Conservation (phyloP, 176 grass and related monocot genomes). For the Ensete ventricosum region DNA sequence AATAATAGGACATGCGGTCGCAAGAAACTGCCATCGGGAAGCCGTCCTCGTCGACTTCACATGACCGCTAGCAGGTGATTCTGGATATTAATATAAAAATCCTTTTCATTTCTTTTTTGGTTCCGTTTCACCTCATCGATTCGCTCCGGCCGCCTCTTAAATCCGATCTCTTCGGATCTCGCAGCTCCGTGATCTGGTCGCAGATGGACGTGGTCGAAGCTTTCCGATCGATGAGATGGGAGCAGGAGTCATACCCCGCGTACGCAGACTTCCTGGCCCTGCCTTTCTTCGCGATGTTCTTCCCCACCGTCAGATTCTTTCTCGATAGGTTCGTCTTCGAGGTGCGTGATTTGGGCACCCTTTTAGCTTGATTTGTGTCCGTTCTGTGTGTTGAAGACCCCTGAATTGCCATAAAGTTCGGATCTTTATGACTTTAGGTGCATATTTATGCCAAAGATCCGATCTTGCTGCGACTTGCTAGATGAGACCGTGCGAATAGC, state of each 20-base stretch:
- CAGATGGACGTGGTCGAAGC: constrained; percentile 23
- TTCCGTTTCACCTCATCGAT: neutral
- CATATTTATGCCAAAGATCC: neutral
- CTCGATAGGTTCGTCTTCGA: constrained; percentile 71
- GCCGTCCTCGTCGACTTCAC: too few species aligned
- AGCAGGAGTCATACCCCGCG: constrained; percentile 47
- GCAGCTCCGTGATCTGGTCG: neutral
- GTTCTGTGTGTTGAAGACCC: neutral
- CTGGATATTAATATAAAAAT: neutral
- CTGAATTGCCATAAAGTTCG: neutral
- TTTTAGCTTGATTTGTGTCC: neutral
- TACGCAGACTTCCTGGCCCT: constrained; percentile 47
- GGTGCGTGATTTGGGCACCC: constrained; percentile 19
- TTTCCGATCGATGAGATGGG: constrained; percentile 36
- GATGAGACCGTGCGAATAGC: neutral
- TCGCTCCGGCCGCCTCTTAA: neutral
- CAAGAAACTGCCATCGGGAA: neutral
- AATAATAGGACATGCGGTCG: neutral
- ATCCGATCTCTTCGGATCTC: neutral
- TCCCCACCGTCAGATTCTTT: constrained; percentile 45
- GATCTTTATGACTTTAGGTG: neutral
- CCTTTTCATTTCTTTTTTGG: neutral
- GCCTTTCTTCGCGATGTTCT: constrained; percentile 58
- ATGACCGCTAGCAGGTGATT: too few species aligned
- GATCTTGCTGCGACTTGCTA: neutral